Evolutionary conservation across 2,329 filamentous ascomycete genomes (phyloP).

Genomic region (Penicillium sp.): DNA sequence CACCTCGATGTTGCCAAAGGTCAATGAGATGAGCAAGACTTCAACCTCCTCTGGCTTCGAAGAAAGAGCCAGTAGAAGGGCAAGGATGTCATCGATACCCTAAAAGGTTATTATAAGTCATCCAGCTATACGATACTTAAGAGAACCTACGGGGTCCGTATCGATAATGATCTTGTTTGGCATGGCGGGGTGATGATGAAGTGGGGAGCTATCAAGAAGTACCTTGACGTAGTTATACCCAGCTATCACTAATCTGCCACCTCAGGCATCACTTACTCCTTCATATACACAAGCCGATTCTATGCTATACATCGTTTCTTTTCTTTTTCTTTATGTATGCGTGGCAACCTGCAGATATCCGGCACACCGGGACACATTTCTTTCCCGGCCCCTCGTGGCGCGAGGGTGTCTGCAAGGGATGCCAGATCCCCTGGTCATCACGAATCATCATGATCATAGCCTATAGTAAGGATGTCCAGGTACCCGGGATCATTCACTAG

Average conservation of each 20-base stretch:
- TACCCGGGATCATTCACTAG: conserved; percentile 1
- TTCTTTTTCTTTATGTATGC: not conserved
- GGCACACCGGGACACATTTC: not conserved
- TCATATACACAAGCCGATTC: not conserved
- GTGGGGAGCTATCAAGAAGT: conserved; percentile 2
- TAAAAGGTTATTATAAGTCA: conserved; percentile 12
- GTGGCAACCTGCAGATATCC: not conserved
- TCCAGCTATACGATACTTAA: not conserved
- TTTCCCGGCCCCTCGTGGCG: conserved; percentile 19
- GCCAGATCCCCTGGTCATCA: conserved; percentile 16
- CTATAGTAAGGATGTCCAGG: conserved; percentile 1
- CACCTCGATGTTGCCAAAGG: conserved; percentile 88
- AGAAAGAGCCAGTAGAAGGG: conserved; percentile 78
- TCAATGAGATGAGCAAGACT: conserved; percentile 77
- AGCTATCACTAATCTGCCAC: conserved; percentile 1
- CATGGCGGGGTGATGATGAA: conserved; percentile 43
- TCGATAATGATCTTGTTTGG: conserved; percentile 84
- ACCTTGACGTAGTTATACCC: too few relatives aligned
- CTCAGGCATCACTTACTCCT: conserved; percentile 3
- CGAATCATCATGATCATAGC: conserved; percentile 4
- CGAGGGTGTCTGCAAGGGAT: conserved; percentile 18
- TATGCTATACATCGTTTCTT: not conserved
- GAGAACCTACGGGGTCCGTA: conserved; percentile 70
- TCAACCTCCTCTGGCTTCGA: conserved; percentile 79
- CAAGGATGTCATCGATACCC: conserved; percentile 87